Evolutionary conservation across 768 basidiomycete genomes (phyloP).

Genomic region (Leccinum disarticulatum): DNA sequence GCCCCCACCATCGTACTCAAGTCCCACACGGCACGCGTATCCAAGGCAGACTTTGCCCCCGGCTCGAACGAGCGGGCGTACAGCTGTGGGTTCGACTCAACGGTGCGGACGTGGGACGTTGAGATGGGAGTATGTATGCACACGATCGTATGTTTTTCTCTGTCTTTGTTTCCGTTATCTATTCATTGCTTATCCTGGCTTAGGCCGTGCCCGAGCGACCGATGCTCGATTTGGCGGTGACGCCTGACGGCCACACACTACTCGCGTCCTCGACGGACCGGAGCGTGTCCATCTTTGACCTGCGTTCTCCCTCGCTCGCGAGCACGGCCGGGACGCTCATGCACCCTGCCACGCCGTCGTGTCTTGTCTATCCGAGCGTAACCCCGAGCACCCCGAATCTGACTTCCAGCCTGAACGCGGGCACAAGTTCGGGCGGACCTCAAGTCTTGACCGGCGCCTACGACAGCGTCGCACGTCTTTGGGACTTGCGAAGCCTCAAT

Average conservation of each 20-base stretch:
- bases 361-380: slow-evolving; percentile 38
- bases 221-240: slow-evolving; percentile 62
- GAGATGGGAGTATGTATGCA: slow-evolving; percentile 69
- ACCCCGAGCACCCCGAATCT: background rate
- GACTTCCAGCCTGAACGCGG: background rate
- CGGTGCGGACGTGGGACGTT: slow-evolving; percentile 85
- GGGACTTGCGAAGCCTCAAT: slow-evolving; percentile 74
- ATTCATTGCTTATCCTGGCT: background rate
- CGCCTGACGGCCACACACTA: slow-evolving; percentile 41
- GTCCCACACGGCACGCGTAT: slow-evolving; percentile 82
- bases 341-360: slow-evolving; percentile 69
- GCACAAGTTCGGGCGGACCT: slow-evolving; percentile 20
- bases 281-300: slow-evolving; percentile 68
- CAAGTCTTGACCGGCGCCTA: slow-evolving; percentile 74
- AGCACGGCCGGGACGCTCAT: slow-evolving; percentile 44
- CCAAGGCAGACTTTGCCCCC: slow-evolving; percentile 60
- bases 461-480: slow-evolving; percentile 73
- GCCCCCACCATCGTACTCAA: slow-evolving; percentile 73
- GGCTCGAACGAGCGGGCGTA: slow-evolving; percentile 47
- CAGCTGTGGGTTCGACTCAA: slow-evolving; percentile 89
- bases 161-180: background rate
- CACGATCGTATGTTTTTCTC: slow-evolving; percentile 52
- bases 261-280: slow-evolving; percentile 74
- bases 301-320: slow-evolving; percentile 45
- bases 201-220: slow-evolving; percentile 73